Evolutionary conservation across 148 eudicot genomes (phyloP), one percentile per base, ranked within the genome.

Genomic region (Rhododendron ferrugineum): DNA sequence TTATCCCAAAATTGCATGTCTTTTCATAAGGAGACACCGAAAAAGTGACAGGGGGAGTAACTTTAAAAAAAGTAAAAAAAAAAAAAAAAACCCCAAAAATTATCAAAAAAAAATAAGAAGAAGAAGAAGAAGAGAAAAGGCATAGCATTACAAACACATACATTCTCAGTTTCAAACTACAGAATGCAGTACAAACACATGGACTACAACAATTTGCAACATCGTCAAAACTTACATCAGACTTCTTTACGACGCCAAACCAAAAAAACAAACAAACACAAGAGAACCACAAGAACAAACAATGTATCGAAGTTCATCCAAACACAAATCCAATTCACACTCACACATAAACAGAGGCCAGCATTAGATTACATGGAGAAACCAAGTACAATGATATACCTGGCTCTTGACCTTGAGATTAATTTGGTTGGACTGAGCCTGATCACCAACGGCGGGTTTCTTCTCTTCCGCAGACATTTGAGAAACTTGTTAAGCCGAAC

Each of bases 361-460:
- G n/a, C 73, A 11, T 26, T 3, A 70, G 40, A 70, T 70, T 30
- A 30, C 37, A 32, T 30, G 40, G 40, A 70, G 37, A 70, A 70
- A 70, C 18, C 37, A 70, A 70, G 73, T 2, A 10, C 23, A 11
- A 14, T 1, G 13, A 0, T 4, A 26, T 70, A 70, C 75, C 75
- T 70, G 75, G 37, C 37, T 70, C 75, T 70, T 70, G 40, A 70
- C 75, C 75, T 70, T 70, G 15, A 70, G 75, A 70, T 70, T 70
- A 15, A 70, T 70, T 30, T 70, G 75, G 75, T 30, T 70, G 75
- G 75, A 70, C 40, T 70, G 75, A 70, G 40, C 32, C 75, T 70
- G 75, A 30, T 70, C 75, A 70, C 37, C 75, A 4, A 15, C 37
- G 37, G 75, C 22, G 7, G 75, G 75, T 15, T 70, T 70, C 75